Evolutionary conservation across 2,329 filamentous ascomycete genomes (phyloP).

Genomic region (Periconia digitata): DNA sequence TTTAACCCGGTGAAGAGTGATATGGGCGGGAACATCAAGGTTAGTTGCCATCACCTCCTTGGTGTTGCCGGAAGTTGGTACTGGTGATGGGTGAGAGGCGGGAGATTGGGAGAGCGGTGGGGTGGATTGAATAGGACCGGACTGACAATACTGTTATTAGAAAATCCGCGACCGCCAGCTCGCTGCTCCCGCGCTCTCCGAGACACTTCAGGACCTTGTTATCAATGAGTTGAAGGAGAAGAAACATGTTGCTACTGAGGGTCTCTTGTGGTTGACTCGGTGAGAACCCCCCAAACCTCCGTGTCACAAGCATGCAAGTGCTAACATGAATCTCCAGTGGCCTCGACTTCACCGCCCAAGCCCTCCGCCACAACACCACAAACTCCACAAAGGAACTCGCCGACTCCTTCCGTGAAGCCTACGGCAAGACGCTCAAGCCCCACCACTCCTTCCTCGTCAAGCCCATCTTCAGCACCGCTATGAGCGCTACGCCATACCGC

Average conservation of each 20-base stretch:
- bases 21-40: slow-evolving; percentile 89
- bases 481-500: slow-evolving; percentile 90
- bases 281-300: slow-evolving; percentile 46
- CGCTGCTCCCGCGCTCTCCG: slow-evolving; percentile 75
- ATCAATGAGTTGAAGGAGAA: slow-evolving; percentile 85
- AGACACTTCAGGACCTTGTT: slow-evolving; percentile 81
- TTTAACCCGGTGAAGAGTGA: slow-evolving; percentile 92
- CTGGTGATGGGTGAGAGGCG: background rate
- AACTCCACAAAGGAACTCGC: slow-evolving; percentile 74
- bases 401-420: slow-evolving; percentile 82
- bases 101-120: background rate
- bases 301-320: background rate
- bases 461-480: slow-evolving; percentile 88
- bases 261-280: slow-evolving; percentile 87
- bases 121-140: background rate
- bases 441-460: slow-evolving; percentile 89
- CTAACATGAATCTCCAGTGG: slow-evolving; percentile 58
- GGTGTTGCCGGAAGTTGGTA: background rate
- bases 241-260: slow-evolving; percentile 86
- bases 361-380: slow-evolving; percentile 74
- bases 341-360: slow-evolving; percentile 89
- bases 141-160: slow-evolving; percentile 48
- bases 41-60: slow-evolving; percentile 37
- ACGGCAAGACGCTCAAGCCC: slow-evolving; percentile 83
- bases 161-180: slow-evolving; percentile 86